Evolutionary conservation across 805 yeast species (phyloP).

Genomic region (Teunomyces barrocoloradensis): DNA sequence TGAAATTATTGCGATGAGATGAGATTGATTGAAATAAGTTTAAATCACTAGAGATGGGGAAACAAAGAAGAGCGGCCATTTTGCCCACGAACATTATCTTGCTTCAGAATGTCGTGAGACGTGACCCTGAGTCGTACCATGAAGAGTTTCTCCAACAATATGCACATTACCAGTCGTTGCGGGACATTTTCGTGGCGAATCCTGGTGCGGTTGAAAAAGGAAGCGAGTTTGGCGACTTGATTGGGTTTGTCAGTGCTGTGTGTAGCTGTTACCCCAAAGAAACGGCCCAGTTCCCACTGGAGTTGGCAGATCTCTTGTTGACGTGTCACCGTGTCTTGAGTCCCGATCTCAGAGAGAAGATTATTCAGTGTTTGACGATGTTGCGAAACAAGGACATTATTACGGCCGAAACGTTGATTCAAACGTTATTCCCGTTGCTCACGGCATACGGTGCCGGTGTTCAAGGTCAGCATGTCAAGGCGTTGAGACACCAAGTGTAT

Average conservation of each 20-base stretch:
- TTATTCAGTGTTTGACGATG: conserved; percentile 86
- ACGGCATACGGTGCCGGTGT: conserved; percentile 55
- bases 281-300: conserved; percentile 80
- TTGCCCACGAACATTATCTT: conserved; percentile 90
- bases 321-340: conserved; percentile 79
- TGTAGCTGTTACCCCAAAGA: conserved; percentile 87
- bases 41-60: conserved; percentile 58
- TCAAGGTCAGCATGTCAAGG: conserved; percentile 68
- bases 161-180: conserved; percentile 84
- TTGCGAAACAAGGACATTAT: conserved; percentile 81
- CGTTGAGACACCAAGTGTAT: conserved; percentile 79
- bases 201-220: conserved; percentile 56
- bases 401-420: conserved; percentile 75
- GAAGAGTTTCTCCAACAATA: conserved; percentile 94
- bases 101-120: conserved; percentile 84
- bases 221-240: conserved; percentile 73
- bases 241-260: conserved; percentile 91
- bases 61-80: conserved; percentile 86
- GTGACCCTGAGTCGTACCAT: conserved; percentile 91
- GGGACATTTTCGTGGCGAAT: conserved; percentile 81
- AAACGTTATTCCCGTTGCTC: conserved; percentile 83
- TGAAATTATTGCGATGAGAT: background rate
- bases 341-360: conserved; percentile 87
- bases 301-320: conserved; percentile 62
- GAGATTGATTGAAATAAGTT: background rate